Evolutionary conservation across 768 basidiomycete genomes (phyloP).

Genomic region (Rhizopogon sp.): DNA sequence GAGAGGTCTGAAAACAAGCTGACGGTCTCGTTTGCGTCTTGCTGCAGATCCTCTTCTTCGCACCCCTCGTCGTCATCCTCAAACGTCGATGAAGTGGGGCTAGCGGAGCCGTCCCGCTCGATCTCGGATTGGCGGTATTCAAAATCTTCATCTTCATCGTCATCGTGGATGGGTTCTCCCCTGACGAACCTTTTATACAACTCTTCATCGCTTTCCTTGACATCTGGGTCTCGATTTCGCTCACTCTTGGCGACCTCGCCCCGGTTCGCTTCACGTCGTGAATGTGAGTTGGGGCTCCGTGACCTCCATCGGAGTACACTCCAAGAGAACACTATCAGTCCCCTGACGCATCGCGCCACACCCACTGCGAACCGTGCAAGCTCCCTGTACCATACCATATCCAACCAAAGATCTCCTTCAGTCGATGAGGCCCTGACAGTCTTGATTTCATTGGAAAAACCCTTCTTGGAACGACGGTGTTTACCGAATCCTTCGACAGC

Average conservation of each 20-base stretch:
- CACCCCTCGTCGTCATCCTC: conserved; percentile 31
- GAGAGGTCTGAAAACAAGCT: conserved; percentile 54
- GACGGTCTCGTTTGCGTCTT: conserved; percentile 35
- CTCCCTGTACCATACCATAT: conserved; percentile 37
- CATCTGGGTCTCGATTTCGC: conserved; percentile 1
- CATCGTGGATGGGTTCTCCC: conserved; percentile 46
- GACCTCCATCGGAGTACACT: conserved; percentile 13
- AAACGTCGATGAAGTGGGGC: conserved; percentile 19
- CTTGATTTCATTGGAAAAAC: conserved; percentile 49
- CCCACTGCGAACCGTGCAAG: conserved; percentile 28
- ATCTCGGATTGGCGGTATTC: conserved; percentile 9
- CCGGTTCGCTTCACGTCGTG: background rate
- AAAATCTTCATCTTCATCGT: conserved; percentile 40
- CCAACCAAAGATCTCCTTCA: conserved; percentile 35
- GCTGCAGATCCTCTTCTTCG: conserved; percentile 19
- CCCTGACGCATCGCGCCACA: conserved; percentile 22
- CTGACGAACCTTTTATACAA: conserved; percentile 55
- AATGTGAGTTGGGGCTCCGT: conserved; percentile 4
- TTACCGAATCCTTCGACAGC: conserved; percentile 21
- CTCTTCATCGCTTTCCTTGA: conserved; percentile 28
- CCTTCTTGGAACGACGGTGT: conserved; percentile 23
- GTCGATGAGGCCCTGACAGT: conserved; percentile 29
- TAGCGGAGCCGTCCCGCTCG: conserved; percentile 12
- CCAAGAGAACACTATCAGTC: conserved; percentile 11
- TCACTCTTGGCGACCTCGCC: conserved; percentile 2